Evolutionary conservation across 441 rosid species (phyloP).

Genomic region (Kokia cookei): DNA sequence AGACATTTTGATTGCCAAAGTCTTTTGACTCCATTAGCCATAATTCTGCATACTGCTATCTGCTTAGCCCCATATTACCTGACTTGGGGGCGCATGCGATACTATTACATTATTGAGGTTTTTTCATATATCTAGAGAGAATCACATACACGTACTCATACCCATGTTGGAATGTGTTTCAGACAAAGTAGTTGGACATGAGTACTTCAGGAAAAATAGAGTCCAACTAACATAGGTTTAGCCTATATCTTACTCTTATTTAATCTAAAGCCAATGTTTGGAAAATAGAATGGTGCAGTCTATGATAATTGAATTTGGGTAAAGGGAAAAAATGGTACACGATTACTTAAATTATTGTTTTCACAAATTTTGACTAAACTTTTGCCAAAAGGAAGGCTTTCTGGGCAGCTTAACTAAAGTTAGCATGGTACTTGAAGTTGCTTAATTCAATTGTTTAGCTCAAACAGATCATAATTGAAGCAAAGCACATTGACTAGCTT

Average conservation of each 20-base stretch:
- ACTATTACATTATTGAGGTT: too few relatives aligned
- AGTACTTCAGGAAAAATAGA: not conserved
- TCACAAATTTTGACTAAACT: not conserved
- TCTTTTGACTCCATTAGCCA: not conserved
- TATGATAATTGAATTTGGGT: not conserved
- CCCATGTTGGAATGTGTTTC: not conserved
- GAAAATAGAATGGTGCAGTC: not conserved
- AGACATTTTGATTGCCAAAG: not conserved
- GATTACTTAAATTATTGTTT: not conserved
- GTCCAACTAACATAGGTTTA: not conserved
- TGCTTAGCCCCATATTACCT: not conserved
- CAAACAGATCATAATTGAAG: not conserved
- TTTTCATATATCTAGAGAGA: not conserved
- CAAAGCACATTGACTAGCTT: not conserved
- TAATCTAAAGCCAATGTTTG: not conserved
- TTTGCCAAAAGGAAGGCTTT: not conserved
- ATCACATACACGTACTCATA: not conserved
- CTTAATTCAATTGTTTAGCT: not conserved
- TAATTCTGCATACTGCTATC: not conserved
- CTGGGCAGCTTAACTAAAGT: not conserved
- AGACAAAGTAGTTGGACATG: not conserved
- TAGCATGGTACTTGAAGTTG: not conserved
- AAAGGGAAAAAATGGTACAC: not conserved
- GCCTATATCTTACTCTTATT: not conserved
- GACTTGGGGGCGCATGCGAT: too few relatives aligned